Evolutionary conservation across 106 monocot genomes (phyloP), one percentile per base, ranked within the genome.

Genomic region (Allium fistulosum): DNA sequence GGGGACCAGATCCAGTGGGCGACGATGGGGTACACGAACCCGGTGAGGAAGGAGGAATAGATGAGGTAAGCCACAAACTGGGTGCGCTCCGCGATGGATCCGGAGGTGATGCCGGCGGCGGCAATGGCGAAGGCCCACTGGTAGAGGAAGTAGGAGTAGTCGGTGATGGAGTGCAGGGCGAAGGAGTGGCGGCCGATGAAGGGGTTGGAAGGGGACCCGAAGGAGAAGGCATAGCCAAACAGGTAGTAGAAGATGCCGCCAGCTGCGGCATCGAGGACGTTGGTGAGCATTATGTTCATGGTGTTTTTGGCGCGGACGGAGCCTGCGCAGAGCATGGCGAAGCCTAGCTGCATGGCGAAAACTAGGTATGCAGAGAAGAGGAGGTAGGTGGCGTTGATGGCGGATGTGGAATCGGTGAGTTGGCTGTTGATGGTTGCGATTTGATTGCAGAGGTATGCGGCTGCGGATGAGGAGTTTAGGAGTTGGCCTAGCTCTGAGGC

Each of bases 231-330:
- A 74, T 87, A 94, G 37, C 94, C 94, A 79, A 94, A 90, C 52
- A 94, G 87, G 76, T 94, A 94, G 82, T 94, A 90, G 79, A 79
- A 87, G 72, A 94, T 68, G 56, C 71, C 87, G 7, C 94, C 94
- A 46, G 84, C 84, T 17, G 84, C 90, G 22, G 94, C 94, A 69
- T 94, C 94, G 63, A 94, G 77, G 60, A 94, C 87, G 79, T 94
- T 94, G 76, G 94, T 94, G 78, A 94, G 90, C 94, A 94, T 90
- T 77, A 94, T 90, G 87, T 94, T 94, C 80, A 94, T 78, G 79
- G 94, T 82, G 80, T 94, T 94, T 71, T 94, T 94, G 59, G 89
- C 81, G 9, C 94, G 89, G 61, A 94, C 94, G 53, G 94, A 94
- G 22, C 94, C 94, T 14, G 89, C 94, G 71, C 94, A 94, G 69